Base-by-base conservation (phyloP, 2,329 filamentous ascomycete species). In the Scedosporium dehoogii region DNA sequence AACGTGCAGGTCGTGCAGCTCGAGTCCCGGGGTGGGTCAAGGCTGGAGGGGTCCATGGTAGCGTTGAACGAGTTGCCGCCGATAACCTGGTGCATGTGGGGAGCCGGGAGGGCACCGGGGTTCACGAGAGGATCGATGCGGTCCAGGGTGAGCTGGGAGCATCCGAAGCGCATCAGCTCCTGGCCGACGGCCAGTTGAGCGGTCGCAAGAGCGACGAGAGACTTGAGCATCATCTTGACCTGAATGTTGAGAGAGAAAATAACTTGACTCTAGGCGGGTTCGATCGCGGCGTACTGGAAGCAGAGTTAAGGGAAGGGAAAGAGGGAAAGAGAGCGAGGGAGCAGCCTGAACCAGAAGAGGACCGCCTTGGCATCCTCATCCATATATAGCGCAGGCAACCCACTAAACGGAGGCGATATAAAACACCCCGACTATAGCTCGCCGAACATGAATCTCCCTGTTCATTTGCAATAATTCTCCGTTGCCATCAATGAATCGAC, bases 61-160 rank as follows among this genome's bases (percentile, higher is more conserved):
- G 69, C 68, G 62, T 74, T 74, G 70, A 76, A 75, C 4, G 73
- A 71, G 63, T 76, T 75, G 63, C 76, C 76, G 56, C 76, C 81
- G 65, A 79, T 76, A 63, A 85, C 77, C 51, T 78, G 81, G 68
- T 85, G 83, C 7, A 81, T 75, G 70, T 85, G 82, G 21, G 71
- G 70, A 4, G 80, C 74, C 6, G 80, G 78, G 2, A 79, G 73
- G 2, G 64, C 63, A 12, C 74, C 74, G 3, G 74, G 73, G 60
- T 73, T 73, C 29, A 75, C 73, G 21, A 71, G 64, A 21, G 60
- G 60, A 41, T 62, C 60, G 60, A 62, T 46, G 23, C 60, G 60
- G 53, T 70, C 68, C 60, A 83, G 71, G 59, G 81, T 81, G 65
- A 80, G 74, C 66, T 77, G 75, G 48, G 79, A 82, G 68, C 78